Base-by-base conservation (phyloP, 169 alveolate species). In the Babesia ovata region DNA sequence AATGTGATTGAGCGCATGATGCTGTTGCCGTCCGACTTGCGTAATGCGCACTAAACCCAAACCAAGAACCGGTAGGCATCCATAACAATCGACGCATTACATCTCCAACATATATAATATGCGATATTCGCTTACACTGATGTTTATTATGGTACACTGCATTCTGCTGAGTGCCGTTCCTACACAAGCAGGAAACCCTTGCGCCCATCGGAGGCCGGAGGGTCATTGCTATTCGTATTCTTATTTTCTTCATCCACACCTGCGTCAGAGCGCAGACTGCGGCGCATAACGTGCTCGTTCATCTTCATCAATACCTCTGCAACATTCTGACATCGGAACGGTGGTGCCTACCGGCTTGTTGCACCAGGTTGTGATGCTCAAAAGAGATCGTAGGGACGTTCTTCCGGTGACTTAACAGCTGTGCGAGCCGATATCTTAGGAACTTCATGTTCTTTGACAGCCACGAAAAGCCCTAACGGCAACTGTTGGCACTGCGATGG, bases 391-490 rank as follows among this genome's bases (percentile, higher is more conserved):
- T 62, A 14, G 89, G 89, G 17, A 82, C 85, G 22, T 73, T 71
- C 29, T 82, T 82, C 24, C 89, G 75, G 56, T 73, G 83, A 19
- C 57, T 45, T 53, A 82, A 44, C 29, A 73, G 33, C 57, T 71
- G 84, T 2, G 81, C 89, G 69, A 82, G 36, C 33, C 70, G 71
- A 50, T 73, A 82, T 14, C 89, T 54, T 42, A 82, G 59, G 22
- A 70, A n/a, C 57, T 75, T 82, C 28, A 54, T 22, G 75, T 70
- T 63, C 71, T 66, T 73, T 6, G 50, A 60, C 28, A 82, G 29
- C 89, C 89, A 82, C 24, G 86, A 65, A 59, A 70, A 74, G n/a
- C 86, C 74, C 89, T 82, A 52, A 44, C 22, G 29, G 22, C 22
- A 8, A 21, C 26, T 11, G 13, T 33, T 14, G 54, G n/a, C 28